Conservation (phyloP, 1,284 basidiomycete genomes). For the Mycena citricolor region DNA sequence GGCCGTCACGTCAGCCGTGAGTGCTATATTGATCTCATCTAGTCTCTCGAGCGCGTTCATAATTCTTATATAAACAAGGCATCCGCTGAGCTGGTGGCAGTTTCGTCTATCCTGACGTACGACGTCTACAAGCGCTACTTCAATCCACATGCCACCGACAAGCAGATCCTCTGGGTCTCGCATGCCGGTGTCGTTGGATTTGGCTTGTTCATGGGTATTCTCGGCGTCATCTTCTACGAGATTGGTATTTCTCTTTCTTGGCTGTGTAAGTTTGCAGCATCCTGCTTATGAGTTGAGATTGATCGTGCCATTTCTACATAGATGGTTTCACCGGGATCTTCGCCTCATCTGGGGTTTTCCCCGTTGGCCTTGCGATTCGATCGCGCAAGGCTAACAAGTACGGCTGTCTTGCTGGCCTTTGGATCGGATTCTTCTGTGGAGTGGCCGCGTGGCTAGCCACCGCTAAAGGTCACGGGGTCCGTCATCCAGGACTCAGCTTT, state of each 20-base stretch:
- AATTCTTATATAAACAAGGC: slow-evolving; percentile 2
- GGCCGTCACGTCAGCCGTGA: slow-evolving; percentile 42
- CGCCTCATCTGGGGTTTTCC: slow-evolving; percentile 19
- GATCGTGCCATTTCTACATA: not conserved
- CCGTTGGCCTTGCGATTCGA: slow-evolving; percentile 19
- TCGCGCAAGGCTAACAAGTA: slow-evolving; percentile 19
- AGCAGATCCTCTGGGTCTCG: slow-evolving; percentile 19
- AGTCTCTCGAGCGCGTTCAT: not conserved
- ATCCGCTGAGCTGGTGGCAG: slow-evolving; percentile 48
- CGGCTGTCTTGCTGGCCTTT: slow-evolving; percentile 19
- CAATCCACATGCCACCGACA: slow-evolving; percentile 35
- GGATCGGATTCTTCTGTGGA: slow-evolving; percentile 20
- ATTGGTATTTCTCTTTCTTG: slow-evolving; percentile 16
- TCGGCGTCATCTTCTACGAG: slow-evolving; percentile 15
- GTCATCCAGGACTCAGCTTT: not conserved
- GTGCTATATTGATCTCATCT: not conserved
- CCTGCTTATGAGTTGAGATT: not conserved
- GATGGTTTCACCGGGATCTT: slow-evolving; percentile 14
- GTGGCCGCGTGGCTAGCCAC: slow-evolving; percentile 20
- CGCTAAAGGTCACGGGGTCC: slow-evolving; percentile 17
- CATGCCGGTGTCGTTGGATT: slow-evolving; percentile 18
- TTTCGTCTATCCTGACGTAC: slow-evolving; percentile 44
- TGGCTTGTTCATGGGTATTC: slow-evolving; percentile 19
- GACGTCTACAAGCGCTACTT: slow-evolving; percentile 44
- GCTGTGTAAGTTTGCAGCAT: slow-evolving; percentile 14